A percentile compares a stretch with the other conserved stretches of the same genome.
Conservation (phyloP, 768 basidiomycete species). For the Tremella yokohamensis region DNA sequence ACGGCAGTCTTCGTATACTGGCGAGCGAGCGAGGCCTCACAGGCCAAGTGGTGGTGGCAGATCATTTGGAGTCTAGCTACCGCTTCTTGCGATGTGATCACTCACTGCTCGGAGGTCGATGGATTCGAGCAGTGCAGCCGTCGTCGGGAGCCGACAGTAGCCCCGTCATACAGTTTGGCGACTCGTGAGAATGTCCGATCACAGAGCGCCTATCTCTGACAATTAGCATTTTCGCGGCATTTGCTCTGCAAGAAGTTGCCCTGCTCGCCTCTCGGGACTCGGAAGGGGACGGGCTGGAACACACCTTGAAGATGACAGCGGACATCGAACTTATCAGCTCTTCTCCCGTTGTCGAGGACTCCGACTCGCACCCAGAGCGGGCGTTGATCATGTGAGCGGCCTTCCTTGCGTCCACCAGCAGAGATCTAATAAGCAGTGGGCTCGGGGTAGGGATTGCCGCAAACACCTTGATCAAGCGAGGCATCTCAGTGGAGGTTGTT, state of each 20-base stretch:
- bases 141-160: slow-evolving; percentile 54
- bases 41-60: slow-evolving; percentile 77
- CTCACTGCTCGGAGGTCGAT: slow-evolving; percentile 65
- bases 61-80: slow-evolving; percentile 53
- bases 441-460: slow-evolving; percentile 82
- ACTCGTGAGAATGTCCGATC: slow-evolving; percentile 53
- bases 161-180: slow-evolving; percentile 54
- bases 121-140: slow-evolving; percentile 58
- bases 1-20: slow-evolving; percentile 39
- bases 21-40: slow-evolving; percentile 55
- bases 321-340: slow-evolving; percentile 38
- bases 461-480: slow-evolving; percentile 66
- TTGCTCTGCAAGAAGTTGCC: slow-evolving; percentile 80
- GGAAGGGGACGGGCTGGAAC: slow-evolving; percentile 18
- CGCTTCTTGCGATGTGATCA: slow-evolving; percentile 59
- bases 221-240: slow-evolving; percentile 71
- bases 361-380: slow-evolving; percentile 50
- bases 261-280: slow-evolving; percentile 62
- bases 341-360: slow-evolving; percentile 64
- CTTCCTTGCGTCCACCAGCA: background rate
- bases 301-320: slow-evolving; percentile 50
- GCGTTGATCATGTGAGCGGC: slow-evolving; percentile 22
- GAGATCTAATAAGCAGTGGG: slow-evolving; percentile 59
- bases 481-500: slow-evolving; percentile 72
- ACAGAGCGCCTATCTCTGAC: background rate